Evolutionary conservation across 306 rosid genomes (phyloP).

Genomic region (Quercus bicolor): DNA sequence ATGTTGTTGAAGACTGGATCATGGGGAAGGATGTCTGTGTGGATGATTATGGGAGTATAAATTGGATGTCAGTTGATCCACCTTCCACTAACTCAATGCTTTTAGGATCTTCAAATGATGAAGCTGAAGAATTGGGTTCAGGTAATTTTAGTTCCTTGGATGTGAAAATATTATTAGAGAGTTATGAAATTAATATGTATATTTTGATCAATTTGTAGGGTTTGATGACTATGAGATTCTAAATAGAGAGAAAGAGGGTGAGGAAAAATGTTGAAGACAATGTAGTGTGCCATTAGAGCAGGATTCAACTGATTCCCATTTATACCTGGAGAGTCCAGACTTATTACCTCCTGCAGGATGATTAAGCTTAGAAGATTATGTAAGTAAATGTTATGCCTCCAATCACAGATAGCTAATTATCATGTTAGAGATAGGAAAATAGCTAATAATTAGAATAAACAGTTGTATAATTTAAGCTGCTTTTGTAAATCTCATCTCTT

Average conservation of each 20-base stretch:
- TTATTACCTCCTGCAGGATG: constrained; percentile 15
- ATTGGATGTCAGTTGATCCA: constrained; percentile 66
- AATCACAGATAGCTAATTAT: not conserved
- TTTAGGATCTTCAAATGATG: constrained; percentile 53
- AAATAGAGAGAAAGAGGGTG: constrained; percentile 42
- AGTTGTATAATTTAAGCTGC: not conserved
- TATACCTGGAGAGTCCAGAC: constrained; percentile 5
- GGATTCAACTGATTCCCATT: constrained; percentile 16
- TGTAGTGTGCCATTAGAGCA: constrained; percentile 30
- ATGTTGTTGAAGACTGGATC: constrained; percentile 68
- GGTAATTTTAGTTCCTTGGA: constrained; percentile 38
- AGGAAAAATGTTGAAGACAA: constrained; percentile 46
- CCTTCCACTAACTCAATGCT: constrained; percentile 45
- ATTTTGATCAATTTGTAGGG: constrained; percentile 43
- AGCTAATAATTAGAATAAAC: constrained; percentile 4
- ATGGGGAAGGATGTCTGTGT: constrained; percentile 41
- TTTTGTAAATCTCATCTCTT: not conserved
- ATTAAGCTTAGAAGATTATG: not conserved
- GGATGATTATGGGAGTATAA: constrained; percentile 54
- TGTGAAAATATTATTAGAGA: constrained; percentile 10
- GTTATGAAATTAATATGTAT: constrained; percentile 16
- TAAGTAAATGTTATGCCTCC: constrained; percentile 14
- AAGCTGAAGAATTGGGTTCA: constrained; percentile 57
- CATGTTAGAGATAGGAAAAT: constrained; percentile 1
- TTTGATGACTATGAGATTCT: constrained; percentile 75